phyloP scores from a whole-genome alignment of 139 green algal species.

The Picochlorum costavermella region DNA sequence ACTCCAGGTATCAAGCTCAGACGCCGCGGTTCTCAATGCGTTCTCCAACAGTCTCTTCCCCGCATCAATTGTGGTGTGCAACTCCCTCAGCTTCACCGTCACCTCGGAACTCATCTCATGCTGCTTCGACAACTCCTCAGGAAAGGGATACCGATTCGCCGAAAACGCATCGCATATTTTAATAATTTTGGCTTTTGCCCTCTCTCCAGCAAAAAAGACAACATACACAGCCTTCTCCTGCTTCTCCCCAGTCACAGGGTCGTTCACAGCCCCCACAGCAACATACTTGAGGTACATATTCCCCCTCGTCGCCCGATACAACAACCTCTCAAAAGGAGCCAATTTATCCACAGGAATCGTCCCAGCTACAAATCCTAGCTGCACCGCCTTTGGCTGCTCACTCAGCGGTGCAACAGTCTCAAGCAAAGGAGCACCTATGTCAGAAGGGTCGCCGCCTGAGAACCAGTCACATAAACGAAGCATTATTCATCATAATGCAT shows the following conservation, averaged over 20 bases:
- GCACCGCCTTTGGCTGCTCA: constrained; percentile 49
- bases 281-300: constrained; percentile 86
- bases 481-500: background rate
- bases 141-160: constrained; percentile 96
- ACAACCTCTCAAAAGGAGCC: constrained; percentile 83
- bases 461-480: background rate
- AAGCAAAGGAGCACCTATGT: constrained; percentile 50
- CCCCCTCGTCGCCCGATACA: constrained; percentile 96
- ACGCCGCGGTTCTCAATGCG: constrained; percentile 60
- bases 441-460: constrained; percentile 14
- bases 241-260: constrained; percentile 75
- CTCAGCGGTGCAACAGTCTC: constrained; percentile 10
- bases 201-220: constrained; percentile 95
- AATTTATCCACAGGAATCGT: constrained; percentile 78
- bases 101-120: constrained; percentile 84
- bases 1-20: constrained; percentile 57
- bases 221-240: constrained; percentile 93
- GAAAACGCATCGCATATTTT: constrained; percentile 90
- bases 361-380: constrained; percentile 88
- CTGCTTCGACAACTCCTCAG: constrained; percentile 80
- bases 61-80: constrained; percentile 85
- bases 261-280: constrained; percentile 43
- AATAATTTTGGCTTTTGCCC: constrained; percentile 80
- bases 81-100: constrained; percentile 72
- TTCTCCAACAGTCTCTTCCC: constrained; percentile 58